Conservation (phyloP, 1,139 yeast species). For the Saccharomycopsis phalli region DNA sequence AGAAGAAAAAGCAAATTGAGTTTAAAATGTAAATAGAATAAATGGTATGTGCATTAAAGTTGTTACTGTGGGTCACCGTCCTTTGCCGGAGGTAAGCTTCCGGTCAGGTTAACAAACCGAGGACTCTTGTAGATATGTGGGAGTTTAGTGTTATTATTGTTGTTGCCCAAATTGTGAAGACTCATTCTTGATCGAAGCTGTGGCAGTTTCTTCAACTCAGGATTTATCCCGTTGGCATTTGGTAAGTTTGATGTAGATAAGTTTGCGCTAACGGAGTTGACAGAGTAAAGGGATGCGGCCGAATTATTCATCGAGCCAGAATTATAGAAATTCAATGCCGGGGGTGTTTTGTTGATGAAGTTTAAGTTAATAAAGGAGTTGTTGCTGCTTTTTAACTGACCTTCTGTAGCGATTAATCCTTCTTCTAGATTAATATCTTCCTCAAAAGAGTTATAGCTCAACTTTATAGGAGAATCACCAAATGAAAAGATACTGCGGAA, state of each 20-base stretch:
- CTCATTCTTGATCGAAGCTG: slow-evolving; percentile 19
- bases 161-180: slow-evolving; percentile 14
- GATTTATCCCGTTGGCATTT: slow-evolving; percentile 1
- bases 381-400: slow-evolving; percentile 1
- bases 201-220: slow-evolving; percentile 9
- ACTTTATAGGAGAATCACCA: background rate
- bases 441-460: slow-evolving; percentile 8
- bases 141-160: slow-evolving; percentile 3
- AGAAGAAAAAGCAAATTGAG: background rate
- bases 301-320: slow-evolving; percentile 10
- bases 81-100: slow-evolving; percentile 1
- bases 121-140: slow-evolving; percentile 7
- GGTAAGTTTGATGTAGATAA: slow-evolving; percentile 1
- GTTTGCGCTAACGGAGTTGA: slow-evolving; percentile 1
- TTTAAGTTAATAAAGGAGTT: slow-evolving; percentile 8
- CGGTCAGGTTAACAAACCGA: slow-evolving; percentile 4
- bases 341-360: slow-evolving; percentile 1
- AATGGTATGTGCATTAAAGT: background rate
- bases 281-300: slow-evolving; percentile 14
- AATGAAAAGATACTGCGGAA: background rate
- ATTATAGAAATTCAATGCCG: slow-evolving; percentile 6
- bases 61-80: slow-evolving; percentile 1
- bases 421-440: slow-evolving; percentile 18
- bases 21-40: background rate
- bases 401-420: slow-evolving; percentile 8